Percentiles rank a stretch among this genome's conserved stretches.
These are phyloP conservation scores for Eragrostis nindensis DNA, from an alignment of 176 grass and related monocot genomes.

Conservation along the genomic window DNA sequence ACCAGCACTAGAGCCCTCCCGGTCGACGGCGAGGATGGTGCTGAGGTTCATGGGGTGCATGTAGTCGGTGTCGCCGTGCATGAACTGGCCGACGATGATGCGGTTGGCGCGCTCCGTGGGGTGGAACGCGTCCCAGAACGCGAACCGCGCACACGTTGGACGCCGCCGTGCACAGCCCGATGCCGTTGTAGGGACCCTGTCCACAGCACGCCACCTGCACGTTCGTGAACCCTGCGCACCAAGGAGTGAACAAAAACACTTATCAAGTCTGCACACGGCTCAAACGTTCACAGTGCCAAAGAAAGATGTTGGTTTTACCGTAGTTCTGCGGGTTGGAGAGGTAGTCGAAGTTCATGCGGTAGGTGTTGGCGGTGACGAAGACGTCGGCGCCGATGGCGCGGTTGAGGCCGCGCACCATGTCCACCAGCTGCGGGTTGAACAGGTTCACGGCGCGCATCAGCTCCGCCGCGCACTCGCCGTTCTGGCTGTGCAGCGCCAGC, in stretches of 20 bases:
- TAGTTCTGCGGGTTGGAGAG: conserved; percentile 60
- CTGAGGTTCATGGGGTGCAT: conserved; percentile 95
- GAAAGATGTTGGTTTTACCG: conserved; percentile 24
- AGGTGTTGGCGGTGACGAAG: conserved; percentile 75
- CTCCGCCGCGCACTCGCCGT: conserved; percentile 70
- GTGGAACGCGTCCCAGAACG: conserved; percentile 90
- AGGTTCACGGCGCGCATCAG: conserved; percentile 71
- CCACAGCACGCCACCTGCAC: conserved; percentile 87
- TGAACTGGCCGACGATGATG: conserved; percentile 75
- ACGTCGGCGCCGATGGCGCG: conserved; percentile 58
- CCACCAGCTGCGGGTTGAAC: conserved; percentile 84
- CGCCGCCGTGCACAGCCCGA: conserved; percentile 74
- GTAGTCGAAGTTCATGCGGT: conserved; percentile 85
- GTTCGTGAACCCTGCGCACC: conserved; percentile 68
- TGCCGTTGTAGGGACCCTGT: conserved; percentile 87
- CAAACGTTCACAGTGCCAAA: no score
- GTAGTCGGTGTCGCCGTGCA: conserved; percentile 68
- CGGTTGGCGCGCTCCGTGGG: conserved; percentile 83
- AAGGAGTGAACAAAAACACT: no score
- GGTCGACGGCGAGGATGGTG: conserved; percentile 79
- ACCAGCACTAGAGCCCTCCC: not conserved
- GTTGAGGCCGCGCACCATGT: conserved; percentile 70
- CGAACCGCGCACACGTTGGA: conserved; percentile 74
- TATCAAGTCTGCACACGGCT: no score
- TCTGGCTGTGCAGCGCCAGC: conserved; percentile 65